Base-by-base conservation (phyloP, 768 basidiomycete genomes). In the Trametes sanguinea region DNA sequence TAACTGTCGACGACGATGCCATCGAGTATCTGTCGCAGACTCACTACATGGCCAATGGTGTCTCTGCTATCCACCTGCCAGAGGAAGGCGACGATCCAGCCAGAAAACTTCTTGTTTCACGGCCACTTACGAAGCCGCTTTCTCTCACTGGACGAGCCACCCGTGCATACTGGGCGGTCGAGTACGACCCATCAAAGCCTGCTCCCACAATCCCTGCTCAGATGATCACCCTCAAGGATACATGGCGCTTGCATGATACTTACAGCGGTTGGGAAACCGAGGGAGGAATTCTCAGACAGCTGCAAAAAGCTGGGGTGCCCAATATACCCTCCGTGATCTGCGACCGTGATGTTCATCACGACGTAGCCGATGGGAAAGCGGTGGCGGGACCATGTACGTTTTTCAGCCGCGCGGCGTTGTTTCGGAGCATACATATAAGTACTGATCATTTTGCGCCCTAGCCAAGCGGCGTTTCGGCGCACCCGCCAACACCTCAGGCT, bases 151-250 rank as follows among this genome's bases (percentile, higher is more conserved):
- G 62, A n/a, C 57, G 62, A 0, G 44, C 27, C 6, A 63, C 62
- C 14, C 57, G 57, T 3, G 45, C 45, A 0, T 63, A 63, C 40
- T 63, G 62, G 62, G 62, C 53, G 0, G 57, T 63, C 1, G 16
- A 39, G 7, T 42, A 11, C 7, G n/a, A n/a, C n/a, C n/a, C n/a
- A n/a, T n/a, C n/a, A n/a, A 7, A 30, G 33, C 14, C 9, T 16
- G n/a, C 1, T 2, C 35, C 4, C 3, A 3, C 4, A 6, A 2
- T 27, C n/a, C 4, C 10, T 4, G 17, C 22, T 2, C 13, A 30
- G 8, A 39, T 63, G n/a, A 35, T 51, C 27, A 17, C 59, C 45
- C 47, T 63, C 3, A 63, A 63, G 57, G 62, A 63, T 40, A 63
- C 62, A 5, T 63, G 62, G 62, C 27, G 57, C 4, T n/a, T 47